A percentile compares a stretch with the other conserved stretches of the same genome.
Evolutionary conservation across 306 rosid species (phyloP).

Genomic region (Leucaena leucocephala): DNA sequence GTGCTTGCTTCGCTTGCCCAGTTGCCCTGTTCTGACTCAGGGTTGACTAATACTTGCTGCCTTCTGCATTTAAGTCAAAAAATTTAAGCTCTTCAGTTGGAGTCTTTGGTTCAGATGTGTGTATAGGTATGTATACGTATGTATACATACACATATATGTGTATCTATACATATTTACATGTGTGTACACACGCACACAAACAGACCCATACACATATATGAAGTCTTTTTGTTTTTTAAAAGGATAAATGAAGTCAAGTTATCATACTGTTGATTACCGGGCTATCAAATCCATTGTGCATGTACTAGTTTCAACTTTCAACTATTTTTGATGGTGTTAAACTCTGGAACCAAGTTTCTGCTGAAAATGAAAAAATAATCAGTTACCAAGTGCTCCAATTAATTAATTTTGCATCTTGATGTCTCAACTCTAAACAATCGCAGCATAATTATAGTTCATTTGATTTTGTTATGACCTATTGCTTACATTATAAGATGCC

Average conservation of each 20-base stretch:
- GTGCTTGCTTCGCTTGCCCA: background rate
- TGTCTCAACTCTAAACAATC: too few relatives aligned
- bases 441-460: too few relatives aligned
- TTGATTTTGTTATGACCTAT: background rate
- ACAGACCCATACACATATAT: too few relatives aligned
- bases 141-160: too few relatives aligned
- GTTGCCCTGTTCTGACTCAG: background rate
- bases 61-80: too few relatives aligned
- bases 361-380: background rate
- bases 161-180: too few relatives aligned
- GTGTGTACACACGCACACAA: too few relatives aligned
- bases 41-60: background rate
- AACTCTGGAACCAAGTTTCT: background rate
- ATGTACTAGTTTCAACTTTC: background rate
- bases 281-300: background rate
- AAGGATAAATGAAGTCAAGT: too few relatives aligned
- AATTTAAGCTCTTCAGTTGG: background rate
- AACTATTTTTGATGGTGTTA: background rate
- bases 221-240: too few relatives aligned
- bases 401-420: background rate
- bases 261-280: background rate
- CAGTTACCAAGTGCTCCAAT: background rate
- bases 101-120: background rate
- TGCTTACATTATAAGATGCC: constrained; percentile 2
- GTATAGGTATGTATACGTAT: too few relatives aligned